Evolutionary conservation across 1,139 yeast species (phyloP), one percentile per base, ranked within the genome.

Genomic region (Blastobotrys petasosporus): DNA sequence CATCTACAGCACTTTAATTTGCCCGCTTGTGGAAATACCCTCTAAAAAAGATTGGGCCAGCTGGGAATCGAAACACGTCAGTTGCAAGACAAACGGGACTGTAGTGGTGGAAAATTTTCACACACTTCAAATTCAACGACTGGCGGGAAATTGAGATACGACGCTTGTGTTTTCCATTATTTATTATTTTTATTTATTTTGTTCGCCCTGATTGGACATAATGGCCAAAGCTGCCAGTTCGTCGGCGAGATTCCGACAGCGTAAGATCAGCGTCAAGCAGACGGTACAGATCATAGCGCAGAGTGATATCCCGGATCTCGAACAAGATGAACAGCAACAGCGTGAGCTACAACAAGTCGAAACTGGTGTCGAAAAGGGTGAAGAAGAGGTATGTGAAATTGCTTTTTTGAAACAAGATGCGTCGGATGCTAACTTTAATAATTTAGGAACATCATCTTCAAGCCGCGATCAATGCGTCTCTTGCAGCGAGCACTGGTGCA

Each of bases 351-450:
- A 87, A 59, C 87, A 87, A 50, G 79, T 92, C 41, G 99, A 92
- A 59, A 92, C 98, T 5, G 99, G 99, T 66, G 98, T 92, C 42
- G 99, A 92, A 63, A 92, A 94, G 64, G 88, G 87, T 57, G 99
- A 92, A 66, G 98, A 92, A 66, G 95, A 87, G 36, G 46, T 42
- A 42, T 20, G 46, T 42, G 12, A n/a, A 6, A 2, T n/a, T 3
- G 10, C 13, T 13, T 4, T 15, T 11, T 16, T 4, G 9, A 23
- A 33, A 3, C 25, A 39, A 23, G 12, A n/a, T n/a, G n/a, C n/a
- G n/a, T n/a, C n/a, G 36, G 12, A 6, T 16, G 32, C 35, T 39
- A 32, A 39, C n/a, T 28, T 9, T 25, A 37, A 23, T 7, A 16
- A 23, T 12, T 15, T 37, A 42, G 62, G 98, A 92, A 66, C 95